Evolutionary conservation across 805 yeast species (phyloP).

Genomic region (Ogataea dorogensis): DNA sequence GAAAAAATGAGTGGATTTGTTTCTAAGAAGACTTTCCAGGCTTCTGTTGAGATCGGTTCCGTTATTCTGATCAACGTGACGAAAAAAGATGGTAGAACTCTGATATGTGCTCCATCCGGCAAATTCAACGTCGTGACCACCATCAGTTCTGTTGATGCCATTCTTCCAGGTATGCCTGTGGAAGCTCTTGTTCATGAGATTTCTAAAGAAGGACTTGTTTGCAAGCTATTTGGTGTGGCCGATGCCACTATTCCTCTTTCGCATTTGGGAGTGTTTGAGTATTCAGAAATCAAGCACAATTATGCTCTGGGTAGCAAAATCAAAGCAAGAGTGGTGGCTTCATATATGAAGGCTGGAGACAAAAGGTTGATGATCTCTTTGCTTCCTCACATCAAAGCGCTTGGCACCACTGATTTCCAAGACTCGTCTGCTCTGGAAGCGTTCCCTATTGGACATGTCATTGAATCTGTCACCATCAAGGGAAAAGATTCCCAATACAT

Average conservation of each 20-base stretch:
- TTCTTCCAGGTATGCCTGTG: conserved; percentile 82
- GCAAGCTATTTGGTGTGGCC: conserved; percentile 71
- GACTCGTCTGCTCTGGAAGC: conserved; percentile 51
- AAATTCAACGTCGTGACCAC: conserved; percentile 51
- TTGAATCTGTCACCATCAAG: conserved; percentile 56
- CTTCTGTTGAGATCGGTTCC: conserved; percentile 56
- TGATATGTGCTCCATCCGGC: conserved; percentile 53
- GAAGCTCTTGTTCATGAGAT: conserved; percentile 68
- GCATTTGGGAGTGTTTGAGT: conserved; percentile 52
- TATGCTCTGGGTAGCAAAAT: conserved; percentile 66
- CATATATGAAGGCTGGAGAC: conserved; percentile 45
- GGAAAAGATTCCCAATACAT: conserved; percentile 59
- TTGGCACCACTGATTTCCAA: conserved; percentile 21
- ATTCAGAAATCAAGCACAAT: conserved; percentile 52
- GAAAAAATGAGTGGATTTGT: conserved; percentile 64
- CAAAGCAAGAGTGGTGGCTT: conserved; percentile 69
- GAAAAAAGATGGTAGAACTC: conserved; percentile 52
- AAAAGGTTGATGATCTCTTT: conserved; percentile 65
- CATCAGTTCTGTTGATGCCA: conserved; percentile 72
- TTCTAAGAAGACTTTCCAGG: conserved; percentile 61
- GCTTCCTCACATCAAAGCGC: conserved; percentile 51
- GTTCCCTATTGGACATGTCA: conserved; percentile 74
- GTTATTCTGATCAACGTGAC: conserved; percentile 63
- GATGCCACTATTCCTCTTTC: conserved; percentile 69
- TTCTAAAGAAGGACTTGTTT: conserved; percentile 59